Base-by-base conservation (phyloP, 1,139 yeast species). In the Yamadazyma oceani region DNA sequence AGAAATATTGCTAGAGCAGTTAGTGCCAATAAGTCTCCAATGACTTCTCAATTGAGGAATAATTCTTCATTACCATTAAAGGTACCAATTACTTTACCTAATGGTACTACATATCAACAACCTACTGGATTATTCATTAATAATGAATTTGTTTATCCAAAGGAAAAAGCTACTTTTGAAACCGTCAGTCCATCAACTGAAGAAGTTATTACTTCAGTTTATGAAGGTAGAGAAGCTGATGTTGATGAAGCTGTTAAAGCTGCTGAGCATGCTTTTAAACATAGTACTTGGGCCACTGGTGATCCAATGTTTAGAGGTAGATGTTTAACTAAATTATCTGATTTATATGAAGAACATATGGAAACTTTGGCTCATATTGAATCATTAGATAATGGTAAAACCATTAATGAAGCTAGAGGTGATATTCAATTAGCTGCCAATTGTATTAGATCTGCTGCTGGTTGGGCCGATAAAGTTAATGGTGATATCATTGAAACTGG, bases 51-150 rank as follows among this genome's bases (percentile, higher is more conserved):
- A 38, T 25, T 40, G 13, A 44, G 48, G 42, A 27, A 36, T 14
- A 36, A 31, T 17, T 41, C 45, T 29, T 35, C 49, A n/a, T 60
- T 64, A 41, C 78, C 82, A 36, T 60, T 78, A 45, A 54, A 65
- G 17, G 75, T 73, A 35, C 66, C 64, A 24, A 60, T 83, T 45
- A 77, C 69, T 10, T 71, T 82, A 31, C 89, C 89, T 46, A 80
- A 78, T 50, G 87, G 87, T 32, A 48, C 64, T 25, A 67, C 53
- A 16, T 66, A 65, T 39, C 73, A 73, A 44, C 88, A 82, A 62
- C 89, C 88, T 51, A 74, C 82, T 19, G 94, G 95, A 42, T 68
- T 86, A 54, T 86, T 85, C 71, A 84, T 86, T 60, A 82, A 85
- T 31, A 49, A 49, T 34, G 67, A 63, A 44, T 63, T 58, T 40